A percentile compares a stretch with the other conserved stretches of the same genome.
These are phyloP conservation scores for Podila clonocystis DNA, from an alignment of 192 early-diverging fungal genomes.

Conservation along the genomic window DNA sequence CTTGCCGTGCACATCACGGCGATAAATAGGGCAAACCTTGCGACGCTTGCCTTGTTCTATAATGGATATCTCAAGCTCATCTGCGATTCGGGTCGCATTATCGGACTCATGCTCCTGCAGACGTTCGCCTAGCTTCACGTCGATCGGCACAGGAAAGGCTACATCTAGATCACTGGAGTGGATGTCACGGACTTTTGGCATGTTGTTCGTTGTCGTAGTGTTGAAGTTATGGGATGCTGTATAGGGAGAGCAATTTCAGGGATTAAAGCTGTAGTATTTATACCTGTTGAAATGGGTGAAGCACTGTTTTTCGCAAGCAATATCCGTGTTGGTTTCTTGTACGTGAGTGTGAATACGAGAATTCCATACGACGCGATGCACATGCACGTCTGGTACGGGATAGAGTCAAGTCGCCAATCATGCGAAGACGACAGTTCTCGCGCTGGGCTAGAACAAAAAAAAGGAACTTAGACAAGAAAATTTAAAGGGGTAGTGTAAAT, in stretches of 20 bases:
- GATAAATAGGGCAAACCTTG: not conserved
- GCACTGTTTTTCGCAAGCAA: too few species aligned
- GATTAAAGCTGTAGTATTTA: conserved; percentile 12
- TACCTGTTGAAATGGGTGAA: not conserved
- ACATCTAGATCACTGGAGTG: conserved; percentile 2
- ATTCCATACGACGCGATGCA: too few species aligned
- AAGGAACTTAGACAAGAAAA: too few species aligned
- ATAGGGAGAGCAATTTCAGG: conserved; percentile 6
- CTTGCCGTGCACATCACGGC: conserved; percentile 37
- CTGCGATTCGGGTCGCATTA: conserved; percentile 11
- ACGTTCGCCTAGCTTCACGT: conserved; percentile 5
- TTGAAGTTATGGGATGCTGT: conserved; percentile 10
- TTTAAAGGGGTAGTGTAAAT: too few species aligned
- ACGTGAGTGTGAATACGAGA: too few species aligned
- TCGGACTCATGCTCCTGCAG: conserved; percentile 10
- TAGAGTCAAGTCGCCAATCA: too few species aligned
- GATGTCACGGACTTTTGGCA: not conserved
- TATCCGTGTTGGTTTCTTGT: too few species aligned
- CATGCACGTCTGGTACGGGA: too few species aligned
- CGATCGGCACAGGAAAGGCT: conserved; percentile 8
- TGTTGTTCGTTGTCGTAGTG: not conserved
- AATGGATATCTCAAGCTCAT: conserved; percentile 11
- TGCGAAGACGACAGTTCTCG: too few species aligned
- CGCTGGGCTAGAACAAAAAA: too few species aligned
- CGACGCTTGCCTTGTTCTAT: not conserved